A percentile compares a stretch with the other conserved stretches of the same genome.
Evolutionary conservation across 768 basidiomycete species (phyloP).

Genomic region (Pleurotus salmoneostramineus): DNA sequence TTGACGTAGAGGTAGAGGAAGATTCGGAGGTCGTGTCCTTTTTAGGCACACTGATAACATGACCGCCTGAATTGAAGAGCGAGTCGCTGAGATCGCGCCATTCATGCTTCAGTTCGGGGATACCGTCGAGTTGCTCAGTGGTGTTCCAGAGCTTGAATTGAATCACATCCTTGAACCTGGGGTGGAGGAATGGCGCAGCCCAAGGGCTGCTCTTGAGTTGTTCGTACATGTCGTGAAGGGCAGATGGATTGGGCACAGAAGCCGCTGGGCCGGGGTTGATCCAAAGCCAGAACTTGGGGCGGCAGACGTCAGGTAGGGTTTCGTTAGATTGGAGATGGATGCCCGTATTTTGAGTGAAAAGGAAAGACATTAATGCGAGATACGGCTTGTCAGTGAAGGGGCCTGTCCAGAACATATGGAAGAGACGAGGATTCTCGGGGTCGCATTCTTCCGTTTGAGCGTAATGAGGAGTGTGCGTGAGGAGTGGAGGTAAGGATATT

Average conservation of each 20-base stretch:
- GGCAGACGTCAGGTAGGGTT: conserved; percentile 51
- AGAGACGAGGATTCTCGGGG: conserved; percentile 72
- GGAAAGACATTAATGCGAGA: conserved; percentile 86
- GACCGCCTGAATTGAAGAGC: conserved; percentile 86
- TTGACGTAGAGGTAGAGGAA: conserved; percentile 44
- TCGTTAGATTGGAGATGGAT: conserved; percentile 53
- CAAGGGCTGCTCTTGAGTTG: conserved; percentile 79
- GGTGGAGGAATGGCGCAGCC: conserved; percentile 90
- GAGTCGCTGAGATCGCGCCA: conserved; percentile 73
- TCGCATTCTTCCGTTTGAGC: conserved; percentile 57
- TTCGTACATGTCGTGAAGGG: conserved; percentile 77
- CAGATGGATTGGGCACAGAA: conserved; percentile 73
- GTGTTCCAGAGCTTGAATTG: conserved; percentile 97
- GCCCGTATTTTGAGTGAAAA: conserved; percentile 89
- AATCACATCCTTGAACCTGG: conserved; percentile 82
- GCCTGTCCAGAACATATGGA: conserved; percentile 97
- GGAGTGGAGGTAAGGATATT: conserved; percentile 42
- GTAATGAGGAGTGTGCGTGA: conserved; percentile 38
- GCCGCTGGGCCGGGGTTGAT: conserved; percentile 94
- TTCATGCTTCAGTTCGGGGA: conserved; percentile 83
- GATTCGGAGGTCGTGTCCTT: conserved; percentile 29
- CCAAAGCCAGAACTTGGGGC: conserved; percentile 95
- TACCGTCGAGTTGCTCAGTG: conserved; percentile 87
- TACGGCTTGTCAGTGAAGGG: conserved; percentile 97
- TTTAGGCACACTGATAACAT: conserved; percentile 57